Evolutionary conservation across 768 basidiomycete genomes (phyloP).

Genomic region (Suillus fuscotomentosus): DNA sequence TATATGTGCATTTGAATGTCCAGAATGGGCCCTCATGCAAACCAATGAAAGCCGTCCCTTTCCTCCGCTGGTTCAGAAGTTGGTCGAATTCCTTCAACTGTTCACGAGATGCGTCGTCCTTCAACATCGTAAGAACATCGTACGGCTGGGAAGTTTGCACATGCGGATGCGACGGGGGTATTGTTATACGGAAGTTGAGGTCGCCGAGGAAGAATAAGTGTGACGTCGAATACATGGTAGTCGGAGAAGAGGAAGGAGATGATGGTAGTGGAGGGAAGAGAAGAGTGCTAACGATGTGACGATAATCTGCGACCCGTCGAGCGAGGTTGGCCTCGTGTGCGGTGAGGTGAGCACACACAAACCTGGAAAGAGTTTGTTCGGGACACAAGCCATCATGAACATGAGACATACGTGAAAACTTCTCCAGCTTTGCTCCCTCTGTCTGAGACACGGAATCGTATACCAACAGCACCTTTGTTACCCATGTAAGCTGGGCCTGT

Average conservation of each 20-base stretch:
- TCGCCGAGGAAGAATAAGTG: conserved; percentile 94
- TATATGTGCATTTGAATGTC: conserved; percentile 90
- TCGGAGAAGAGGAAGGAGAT: conserved; percentile 36
- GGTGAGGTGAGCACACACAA: conserved; percentile 90
- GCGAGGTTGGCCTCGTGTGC: conserved; percentile 70
- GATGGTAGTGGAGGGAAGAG: conserved; percentile 63
- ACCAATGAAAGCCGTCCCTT: conserved; percentile 66
- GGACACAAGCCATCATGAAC: neutral
- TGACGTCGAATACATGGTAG: conserved; percentile 79
- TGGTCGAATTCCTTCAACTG: conserved; percentile 73
- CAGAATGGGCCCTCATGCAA: conserved; percentile 86
- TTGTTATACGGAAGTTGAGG: conserved; percentile 84
- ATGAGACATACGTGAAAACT: conserved; percentile 69
- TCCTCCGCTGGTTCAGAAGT: conserved; percentile 58
- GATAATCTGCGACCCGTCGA: conserved; percentile 72
- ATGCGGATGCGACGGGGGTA: conserved; percentile 56
- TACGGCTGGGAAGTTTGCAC: conserved; percentile 29
- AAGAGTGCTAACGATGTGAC: conserved; percentile 76
- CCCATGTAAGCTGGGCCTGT: conserved; percentile 77
- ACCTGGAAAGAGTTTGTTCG: conserved; percentile 44
- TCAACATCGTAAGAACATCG: conserved; percentile 41
- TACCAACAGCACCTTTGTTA: conserved; percentile 93
- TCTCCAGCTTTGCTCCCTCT: conserved; percentile 62
- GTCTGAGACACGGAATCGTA: conserved; percentile 72
- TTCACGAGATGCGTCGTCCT: conserved; percentile 52